Evolutionary conservation across 495 filamentous ascomycete species (phyloP).

Genomic region (Rostrohypoxylon terebratum): DNA sequence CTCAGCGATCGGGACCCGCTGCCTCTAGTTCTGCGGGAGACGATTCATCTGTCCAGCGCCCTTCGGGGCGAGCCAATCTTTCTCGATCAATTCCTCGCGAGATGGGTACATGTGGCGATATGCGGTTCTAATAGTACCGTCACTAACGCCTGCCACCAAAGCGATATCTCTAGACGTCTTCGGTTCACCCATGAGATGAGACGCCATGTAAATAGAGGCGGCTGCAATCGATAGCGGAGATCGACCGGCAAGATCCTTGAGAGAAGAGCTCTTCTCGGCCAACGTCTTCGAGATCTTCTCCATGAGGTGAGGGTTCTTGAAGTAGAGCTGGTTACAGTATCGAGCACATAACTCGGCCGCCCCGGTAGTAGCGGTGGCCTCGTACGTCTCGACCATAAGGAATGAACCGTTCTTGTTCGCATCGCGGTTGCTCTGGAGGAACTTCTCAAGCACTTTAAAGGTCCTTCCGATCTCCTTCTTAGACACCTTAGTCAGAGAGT

Average conservation of each 20-base stretch:
- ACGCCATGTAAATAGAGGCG: conserved; percentile 95
- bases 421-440: conserved; percentile 70
- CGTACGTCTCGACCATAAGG: conserved; percentile 67
- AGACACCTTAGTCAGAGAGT: conserved; percentile 87
- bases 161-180: conserved; percentile 88
- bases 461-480: conserved; percentile 98
- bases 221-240: conserved; percentile 94
- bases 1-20: neutral
- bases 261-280: conserved; percentile 75
- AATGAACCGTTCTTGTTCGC: conserved; percentile 46
- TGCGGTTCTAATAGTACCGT: conserved; percentile 93
- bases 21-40: conserved; percentile 65
- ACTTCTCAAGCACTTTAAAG: conserved; percentile 92
- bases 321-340: conserved; percentile 82
- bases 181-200: conserved; percentile 80
- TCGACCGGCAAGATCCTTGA: conserved; percentile 86
- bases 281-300: conserved; percentile 78
- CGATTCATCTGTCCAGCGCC: conserved; percentile 75
- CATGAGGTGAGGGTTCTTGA: conserved; percentile 72
- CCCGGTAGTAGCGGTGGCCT: conserved; percentile 80
- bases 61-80: conserved; percentile 74
- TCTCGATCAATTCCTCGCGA: conserved; percentile 77
- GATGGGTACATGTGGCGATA: conserved; percentile 87
- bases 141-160: conserved; percentile 83
- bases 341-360: conserved; percentile 87